These are phyloP conservation scores for Acacia confusa DNA, from an alignment of 306 rosid genomes.

Conservation along the genomic window DNA sequence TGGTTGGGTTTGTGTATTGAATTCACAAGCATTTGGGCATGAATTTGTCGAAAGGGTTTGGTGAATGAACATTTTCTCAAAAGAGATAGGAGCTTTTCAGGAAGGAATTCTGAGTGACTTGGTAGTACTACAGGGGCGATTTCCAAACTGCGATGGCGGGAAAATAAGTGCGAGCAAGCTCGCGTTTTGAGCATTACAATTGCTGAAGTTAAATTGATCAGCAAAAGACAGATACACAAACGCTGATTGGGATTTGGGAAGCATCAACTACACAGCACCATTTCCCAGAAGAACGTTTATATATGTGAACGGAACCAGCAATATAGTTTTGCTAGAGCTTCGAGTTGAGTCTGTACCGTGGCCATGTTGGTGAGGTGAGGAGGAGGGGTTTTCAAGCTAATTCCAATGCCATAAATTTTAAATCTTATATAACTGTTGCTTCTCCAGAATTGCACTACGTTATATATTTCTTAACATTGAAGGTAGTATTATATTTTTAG, in stretches of 20 bases:
- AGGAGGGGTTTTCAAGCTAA: too few species aligned
- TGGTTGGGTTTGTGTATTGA: conserved; percentile 66
- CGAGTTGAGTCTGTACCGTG: not conserved
- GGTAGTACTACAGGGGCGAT: not conserved
- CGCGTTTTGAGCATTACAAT: conserved; percentile 3
- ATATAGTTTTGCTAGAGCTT: not conserved
- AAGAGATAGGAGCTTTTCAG: conserved; percentile 37
- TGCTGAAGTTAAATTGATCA: not conserved
- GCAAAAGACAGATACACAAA: not conserved
- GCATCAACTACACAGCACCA: not conserved
- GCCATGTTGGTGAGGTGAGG: too few species aligned
- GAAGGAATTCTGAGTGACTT: not conserved
- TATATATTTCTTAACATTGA: too few species aligned
- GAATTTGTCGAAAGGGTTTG: conserved; percentile 55
- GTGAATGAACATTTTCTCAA: conserved; percentile 52
- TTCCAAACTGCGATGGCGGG: not conserved
- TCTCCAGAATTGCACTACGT: too few species aligned
- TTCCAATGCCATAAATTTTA: too few species aligned
- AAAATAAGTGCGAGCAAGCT: not conserved
- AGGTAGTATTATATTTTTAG: too few species aligned
- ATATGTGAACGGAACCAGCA: not conserved
- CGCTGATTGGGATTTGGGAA: not conserved
- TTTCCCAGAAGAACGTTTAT: not conserved
- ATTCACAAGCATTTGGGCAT: conserved; percentile 66
- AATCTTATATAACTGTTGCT: too few species aligned